These are phyloP conservation scores for Barnettozyma populi DNA, from an alignment of 805 yeast genomes.

Conservation along the genomic window DNA sequence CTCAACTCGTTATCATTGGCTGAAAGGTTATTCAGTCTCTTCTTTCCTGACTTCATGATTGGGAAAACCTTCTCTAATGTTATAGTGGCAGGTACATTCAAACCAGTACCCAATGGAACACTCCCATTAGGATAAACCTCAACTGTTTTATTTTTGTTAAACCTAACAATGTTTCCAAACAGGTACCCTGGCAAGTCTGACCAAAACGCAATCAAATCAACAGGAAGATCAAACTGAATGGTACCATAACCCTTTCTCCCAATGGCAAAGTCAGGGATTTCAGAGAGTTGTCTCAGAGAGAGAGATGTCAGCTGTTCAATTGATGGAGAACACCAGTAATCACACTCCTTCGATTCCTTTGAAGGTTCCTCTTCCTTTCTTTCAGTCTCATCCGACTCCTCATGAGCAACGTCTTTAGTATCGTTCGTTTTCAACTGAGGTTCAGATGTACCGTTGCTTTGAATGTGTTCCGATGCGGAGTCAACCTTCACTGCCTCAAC, in stretches of 20 bases:
- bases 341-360: slow-evolving; percentile 1
- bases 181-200: slow-evolving; percentile 30
- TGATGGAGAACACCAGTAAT: slow-evolving; percentile 71
- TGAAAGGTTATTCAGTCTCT: slow-evolving; percentile 20
- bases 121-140: slow-evolving; percentile 63
- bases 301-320: slow-evolving; percentile 41
- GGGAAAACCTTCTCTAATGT: slow-evolving; percentile 62
- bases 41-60: slow-evolving; percentile 21
- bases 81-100: slow-evolving; percentile 73
- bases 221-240: slow-evolving; percentile 59
- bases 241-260: slow-evolving; percentile 69
- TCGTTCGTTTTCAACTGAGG: slow-evolving; percentile 1
- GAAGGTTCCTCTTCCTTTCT: slow-evolving; percentile 2
- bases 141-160: slow-evolving; percentile 44
- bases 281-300: slow-evolving; percentile 42
- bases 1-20: slow-evolving; percentile 36
- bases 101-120: slow-evolving; percentile 61
- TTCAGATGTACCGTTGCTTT: not conserved
- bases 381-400: not conserved
- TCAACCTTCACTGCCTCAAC: not conserved
- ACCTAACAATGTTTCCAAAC: slow-evolving; percentile 39
- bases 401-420: not conserved
- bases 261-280: slow-evolving; percentile 57
- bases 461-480: not conserved
- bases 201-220: slow-evolving; percentile 56